Conservation (phyloP, 1,284 basidiomycete species). For the Fomitiporia mediterranea region DNA sequence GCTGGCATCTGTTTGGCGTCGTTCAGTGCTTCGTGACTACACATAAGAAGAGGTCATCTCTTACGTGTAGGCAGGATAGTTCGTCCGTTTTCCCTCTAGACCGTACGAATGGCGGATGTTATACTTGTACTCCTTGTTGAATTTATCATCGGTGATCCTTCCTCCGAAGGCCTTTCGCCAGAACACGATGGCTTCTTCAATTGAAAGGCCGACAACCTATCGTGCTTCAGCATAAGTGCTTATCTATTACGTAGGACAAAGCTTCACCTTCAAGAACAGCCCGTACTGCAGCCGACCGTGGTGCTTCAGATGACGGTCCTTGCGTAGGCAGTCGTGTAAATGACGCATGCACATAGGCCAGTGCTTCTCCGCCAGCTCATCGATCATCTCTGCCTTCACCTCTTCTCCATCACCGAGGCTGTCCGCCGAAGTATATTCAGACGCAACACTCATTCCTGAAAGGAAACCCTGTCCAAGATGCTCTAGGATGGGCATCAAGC, state of each 20-base stretch:
- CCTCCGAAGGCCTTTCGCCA: conserved; percentile 86
- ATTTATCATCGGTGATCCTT: conserved; percentile 86
- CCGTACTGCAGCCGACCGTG: conserved; percentile 90
- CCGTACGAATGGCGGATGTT: conserved; percentile 97
- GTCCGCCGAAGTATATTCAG: conserved; percentile 66
- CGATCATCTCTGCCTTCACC: conserved; percentile 92
- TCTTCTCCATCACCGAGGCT: conserved; percentile 52
- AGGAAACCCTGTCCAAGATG: conserved; percentile 95
- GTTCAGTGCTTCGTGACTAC: neutral
- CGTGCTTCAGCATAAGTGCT: conserved; percentile 9
- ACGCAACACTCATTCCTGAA: conserved; percentile 69
- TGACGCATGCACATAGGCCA: conserved; percentile 97
- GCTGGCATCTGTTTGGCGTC: conserved; percentile 66
- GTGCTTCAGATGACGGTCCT: conserved; percentile 89
- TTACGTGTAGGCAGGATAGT: conserved; percentile 91
- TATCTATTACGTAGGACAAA: conserved; percentile 3
- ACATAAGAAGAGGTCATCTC: conserved; percentile 21
- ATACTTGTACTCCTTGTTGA: conserved; percentile 97
- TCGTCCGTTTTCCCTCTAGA: conserved; percentile 89
- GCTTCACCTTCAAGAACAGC: conserved; percentile 90
- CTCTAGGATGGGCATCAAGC: conserved; percentile 85
- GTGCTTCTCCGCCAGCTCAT: conserved; percentile 82
- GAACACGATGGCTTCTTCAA: conserved; percentile 93
- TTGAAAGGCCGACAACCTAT: conserved; percentile 87
- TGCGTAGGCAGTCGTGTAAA: conserved; percentile 75